A percentile compares a stretch with the other conserved stretches of the same genome.
Evolutionary conservation across 495 filamentous ascomycete species (phyloP).

Genomic region (Penicillium dipodomyicola): DNA sequence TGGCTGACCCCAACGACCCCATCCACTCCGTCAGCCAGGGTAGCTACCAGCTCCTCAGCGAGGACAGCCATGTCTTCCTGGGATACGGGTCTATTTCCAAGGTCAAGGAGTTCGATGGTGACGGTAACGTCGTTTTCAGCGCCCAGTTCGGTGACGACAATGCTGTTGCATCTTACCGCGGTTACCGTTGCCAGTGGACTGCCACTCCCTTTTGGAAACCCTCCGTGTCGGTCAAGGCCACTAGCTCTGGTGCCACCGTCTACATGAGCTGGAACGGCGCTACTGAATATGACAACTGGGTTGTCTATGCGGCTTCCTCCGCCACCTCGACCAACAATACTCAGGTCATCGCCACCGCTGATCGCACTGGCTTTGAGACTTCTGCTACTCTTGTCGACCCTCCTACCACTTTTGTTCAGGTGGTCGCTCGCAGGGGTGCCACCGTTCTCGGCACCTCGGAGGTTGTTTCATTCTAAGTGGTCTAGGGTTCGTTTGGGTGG

Average conservation of each 20-base stretch:
- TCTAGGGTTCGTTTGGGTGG: neutral
- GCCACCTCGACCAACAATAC: constrained; percentile 20
- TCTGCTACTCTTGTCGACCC: constrained; percentile 22
- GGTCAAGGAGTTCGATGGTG: constrained; percentile 46
- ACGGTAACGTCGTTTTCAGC: constrained; percentile 33
- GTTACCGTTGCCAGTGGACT: constrained; percentile 42
- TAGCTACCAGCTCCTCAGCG: constrained; percentile 42
- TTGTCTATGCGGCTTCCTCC: constrained; percentile 27
- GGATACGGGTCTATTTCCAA: constrained; percentile 50
- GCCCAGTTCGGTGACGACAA: constrained; percentile 40
- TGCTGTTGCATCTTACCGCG: constrained; percentile 41
- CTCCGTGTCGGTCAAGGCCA: constrained; percentile 24
- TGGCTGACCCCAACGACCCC: constrained; percentile 34
- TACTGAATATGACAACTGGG: constrained; percentile 43
- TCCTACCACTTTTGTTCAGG: constrained; percentile 29
- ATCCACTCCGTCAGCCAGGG: constrained; percentile 49
- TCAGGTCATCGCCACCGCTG: constrained; percentile 25
- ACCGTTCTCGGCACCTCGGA: constrained; percentile 30
- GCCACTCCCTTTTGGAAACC: constrained; percentile 40
- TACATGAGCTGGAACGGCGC: constrained; percentile 47
- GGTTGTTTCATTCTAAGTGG: constrained; percentile 22
- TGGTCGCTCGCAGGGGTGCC: constrained; percentile 32
- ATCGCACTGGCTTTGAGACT: constrained; percentile 38
- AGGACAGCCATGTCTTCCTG: constrained; percentile 43
- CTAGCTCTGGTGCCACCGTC: constrained; percentile 16